A percentile compares a stretch with the other conserved stretches of the same genome.
These are phyloP conservation scores for Dendrostoma leiphaemia DNA, from an alignment of 2,329 filamentous ascomycete genomes.

Conservation along the genomic window DNA sequence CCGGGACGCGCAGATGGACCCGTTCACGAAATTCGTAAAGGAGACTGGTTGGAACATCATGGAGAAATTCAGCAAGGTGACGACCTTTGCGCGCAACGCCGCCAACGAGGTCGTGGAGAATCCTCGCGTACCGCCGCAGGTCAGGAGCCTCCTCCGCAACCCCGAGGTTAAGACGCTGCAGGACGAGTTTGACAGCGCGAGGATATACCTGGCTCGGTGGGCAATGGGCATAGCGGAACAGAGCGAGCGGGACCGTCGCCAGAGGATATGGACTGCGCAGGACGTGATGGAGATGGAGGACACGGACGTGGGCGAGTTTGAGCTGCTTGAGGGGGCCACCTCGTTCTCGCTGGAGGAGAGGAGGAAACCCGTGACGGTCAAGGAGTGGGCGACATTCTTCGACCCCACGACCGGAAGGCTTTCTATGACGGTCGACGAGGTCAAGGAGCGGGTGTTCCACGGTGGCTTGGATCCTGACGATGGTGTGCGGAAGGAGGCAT, in stretches of 20 bases:
- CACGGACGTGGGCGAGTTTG: constrained; percentile 92
- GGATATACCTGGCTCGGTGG: constrained; percentile 93
- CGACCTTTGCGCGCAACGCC: constrained; percentile 88
- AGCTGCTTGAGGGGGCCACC: constrained; percentile 80
- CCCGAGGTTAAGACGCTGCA: constrained; percentile 93
- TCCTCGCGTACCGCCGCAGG: constrained; percentile 83
- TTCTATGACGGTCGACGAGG: constrained; percentile 80
- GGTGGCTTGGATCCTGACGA: constrained; percentile 87
- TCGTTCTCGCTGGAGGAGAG: constrained; percentile 73
- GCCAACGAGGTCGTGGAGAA: constrained; percentile 92
- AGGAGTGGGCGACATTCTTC: constrained; percentile 92
- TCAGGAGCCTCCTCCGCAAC: constrained; percentile 80
- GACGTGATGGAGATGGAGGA: constrained; percentile 94
- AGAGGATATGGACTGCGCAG: constrained; percentile 87
- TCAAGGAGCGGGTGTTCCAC: constrained; percentile 96
- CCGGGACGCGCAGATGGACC: constrained; percentile 79
- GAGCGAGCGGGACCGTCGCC: constrained; percentile 80
- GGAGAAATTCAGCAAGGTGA: constrained; percentile 96
- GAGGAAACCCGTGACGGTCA: constrained; percentile 71
- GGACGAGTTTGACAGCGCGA: constrained; percentile 95
- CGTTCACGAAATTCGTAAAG: constrained; percentile 88
- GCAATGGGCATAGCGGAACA: constrained; percentile 99
- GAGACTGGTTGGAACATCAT: constrained; percentile 95
- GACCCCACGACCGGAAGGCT: constrained; percentile 72
- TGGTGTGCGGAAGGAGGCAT: constrained; percentile 92